Evolutionary conservation across 2,329 filamentous ascomycete genomes (phyloP), one percentile per base, ranked within the genome.

Genomic region (Beauveria sp.): DNA sequence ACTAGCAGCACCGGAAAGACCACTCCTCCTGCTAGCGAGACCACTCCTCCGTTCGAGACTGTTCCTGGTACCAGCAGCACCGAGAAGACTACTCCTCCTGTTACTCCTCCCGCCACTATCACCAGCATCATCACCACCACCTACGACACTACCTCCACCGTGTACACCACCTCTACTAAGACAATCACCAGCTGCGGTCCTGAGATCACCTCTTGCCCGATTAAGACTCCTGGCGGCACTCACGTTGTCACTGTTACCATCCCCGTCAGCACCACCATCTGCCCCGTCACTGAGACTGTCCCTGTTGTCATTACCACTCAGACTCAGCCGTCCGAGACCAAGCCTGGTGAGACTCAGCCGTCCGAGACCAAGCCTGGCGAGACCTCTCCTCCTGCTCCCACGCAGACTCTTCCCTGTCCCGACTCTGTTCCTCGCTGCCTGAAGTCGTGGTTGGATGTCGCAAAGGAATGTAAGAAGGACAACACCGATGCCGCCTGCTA

Each of bases 401-500:
- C 68, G 1, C 66, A 68, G 67, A 69, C 69, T 42, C 76, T 82
- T 48, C 77, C 80, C 62, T 85, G 86, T 77, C 91, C 92, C 62
- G 77, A 80, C 28, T 83, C 93, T 53, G 88, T 97, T 55, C 93
- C 93, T 65, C 86, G 86, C 72, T 98, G 93, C 81, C 79, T 98
- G 77, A 95, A 93, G 84, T 96, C 92, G 70, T 97, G 91, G 90
- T 77, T 96, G 70, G 83, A 85, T 73, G 77, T 81, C 64, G 83
- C 89, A 56, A 64, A 70, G 57, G 79, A 83, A 72, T 98, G 93
- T 85, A 82, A 82, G 69, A 87, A 38, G 12, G 34, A 90, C 78
- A 96, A 96, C 86, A 88, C 88, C 49, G 91, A 96, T 71, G 77
- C 82, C 63, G 76, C 78, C 67, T 98, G 93, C 85, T 96, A 90